These are phyloP conservation scores for Ramularia collo-cygni DNA, from an alignment of 2,329 filamentous ascomycete genomes.

Conservation along the genomic window DNA sequence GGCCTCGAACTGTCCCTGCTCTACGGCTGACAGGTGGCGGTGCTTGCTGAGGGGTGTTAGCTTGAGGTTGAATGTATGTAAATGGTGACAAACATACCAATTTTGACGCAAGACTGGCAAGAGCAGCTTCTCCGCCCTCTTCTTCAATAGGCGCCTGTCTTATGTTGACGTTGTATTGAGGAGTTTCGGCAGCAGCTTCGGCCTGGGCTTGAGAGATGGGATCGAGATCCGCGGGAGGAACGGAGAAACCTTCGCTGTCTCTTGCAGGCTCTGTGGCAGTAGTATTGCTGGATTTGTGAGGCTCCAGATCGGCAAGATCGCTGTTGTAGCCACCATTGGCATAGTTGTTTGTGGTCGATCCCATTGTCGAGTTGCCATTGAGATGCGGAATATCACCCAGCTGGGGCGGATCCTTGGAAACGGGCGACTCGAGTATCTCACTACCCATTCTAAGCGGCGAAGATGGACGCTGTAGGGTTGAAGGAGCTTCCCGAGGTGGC, in stretches of 20 bases:
- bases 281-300: slow-evolving; percentile 18
- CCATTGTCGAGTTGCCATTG: slow-evolving; percentile 17
- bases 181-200: slow-evolving; percentile 54
- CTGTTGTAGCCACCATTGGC: slow-evolving; percentile 28
- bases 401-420: slow-evolving; percentile 11
- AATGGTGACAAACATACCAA: slow-evolving; percentile 52
- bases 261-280: slow-evolving; percentile 40
- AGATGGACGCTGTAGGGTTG: slow-evolving; percentile 20
- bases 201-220: slow-evolving; percentile 63
- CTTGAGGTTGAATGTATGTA: too few species aligned
- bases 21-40: slow-evolving; percentile 46
- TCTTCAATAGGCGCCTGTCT: slow-evolving; percentile 70
- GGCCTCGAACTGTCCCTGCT: slow-evolving; percentile 72
- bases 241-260: slow-evolving; percentile 69
- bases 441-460: slow-evolving; percentile 28
- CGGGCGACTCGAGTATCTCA: slow-evolving; percentile 23
- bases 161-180: slow-evolving; percentile 72
- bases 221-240: slow-evolving; percentile 57
- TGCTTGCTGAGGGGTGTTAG: slow-evolving; percentile 34
- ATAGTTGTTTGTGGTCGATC: slow-evolving; percentile 11
- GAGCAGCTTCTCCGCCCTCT: slow-evolving; percentile 61
- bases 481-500: slow-evolving; percentile 16
- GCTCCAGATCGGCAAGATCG: slow-evolving; percentile 29
- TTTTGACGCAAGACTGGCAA: slow-evolving; percentile 69
- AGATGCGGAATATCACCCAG: slow-evolving; percentile 14